phyloP scores from a whole-genome alignment of 192 early-diverging fungal genomes.

The Mortierella hygrophila region DNA sequence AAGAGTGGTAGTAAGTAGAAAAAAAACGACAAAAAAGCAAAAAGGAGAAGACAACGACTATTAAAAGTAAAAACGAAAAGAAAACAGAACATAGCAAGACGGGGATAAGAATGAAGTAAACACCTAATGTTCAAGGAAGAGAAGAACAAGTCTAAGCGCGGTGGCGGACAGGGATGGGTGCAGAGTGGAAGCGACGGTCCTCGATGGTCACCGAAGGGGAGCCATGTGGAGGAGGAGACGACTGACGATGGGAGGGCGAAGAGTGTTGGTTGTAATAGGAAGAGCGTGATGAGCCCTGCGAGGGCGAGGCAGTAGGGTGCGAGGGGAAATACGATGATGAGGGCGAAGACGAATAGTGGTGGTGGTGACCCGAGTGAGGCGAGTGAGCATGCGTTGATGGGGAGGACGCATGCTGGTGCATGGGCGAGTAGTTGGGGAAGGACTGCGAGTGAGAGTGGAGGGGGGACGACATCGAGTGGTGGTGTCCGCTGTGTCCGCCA shows the following conservation, averaged over 20 bases:
- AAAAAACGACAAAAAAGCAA: neutral
- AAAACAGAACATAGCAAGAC: neutral
- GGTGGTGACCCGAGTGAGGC: conserved; percentile 25
- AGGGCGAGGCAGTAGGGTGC: neutral
- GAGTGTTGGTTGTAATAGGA: conserved; percentile 27
- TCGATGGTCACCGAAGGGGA: conserved; percentile 28
- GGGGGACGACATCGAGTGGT: conserved; percentile 14
- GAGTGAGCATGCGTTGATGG: conserved; percentile 27
- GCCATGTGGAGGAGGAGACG: conserved; percentile 13
- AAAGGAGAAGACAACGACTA: neutral
- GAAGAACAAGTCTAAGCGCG: neutral
- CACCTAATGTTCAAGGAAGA: neutral
- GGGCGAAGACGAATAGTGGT: conserved; percentile 45
- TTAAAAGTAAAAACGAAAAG: neutral
- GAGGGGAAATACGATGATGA: conserved; percentile 35
- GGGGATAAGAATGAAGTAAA: neutral
- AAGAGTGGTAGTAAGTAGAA: no score
- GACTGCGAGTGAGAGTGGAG: conserved; percentile 46
- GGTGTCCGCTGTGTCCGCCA: conserved; percentile 10
- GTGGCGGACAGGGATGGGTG: conserved; percentile 49
- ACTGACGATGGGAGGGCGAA: neutral
- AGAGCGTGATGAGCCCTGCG: conserved; percentile 16
- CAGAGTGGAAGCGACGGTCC: conserved; percentile 50
- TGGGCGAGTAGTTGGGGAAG: conserved; percentile 42
- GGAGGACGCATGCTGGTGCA: conserved; percentile 20